Evolutionary conservation across 352 stramenopile genomes (phyloP).

Genomic region (Phytophthora hybrid): DNA sequence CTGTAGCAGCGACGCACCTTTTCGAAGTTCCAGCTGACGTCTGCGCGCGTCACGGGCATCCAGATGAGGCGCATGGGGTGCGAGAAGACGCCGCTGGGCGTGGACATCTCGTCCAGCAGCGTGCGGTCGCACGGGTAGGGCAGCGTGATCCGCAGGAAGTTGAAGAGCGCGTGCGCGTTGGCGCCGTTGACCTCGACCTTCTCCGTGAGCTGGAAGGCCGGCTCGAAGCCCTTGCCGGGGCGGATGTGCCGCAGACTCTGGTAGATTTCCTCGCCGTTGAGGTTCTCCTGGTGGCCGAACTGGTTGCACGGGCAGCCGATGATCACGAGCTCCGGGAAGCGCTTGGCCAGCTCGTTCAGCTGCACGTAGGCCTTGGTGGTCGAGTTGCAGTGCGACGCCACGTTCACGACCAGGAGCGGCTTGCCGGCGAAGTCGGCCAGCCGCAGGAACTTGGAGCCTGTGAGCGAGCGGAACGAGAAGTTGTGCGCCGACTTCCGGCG

Average conservation of each 20-base stretch:
- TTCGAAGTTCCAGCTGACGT: constrained; percentile 89
- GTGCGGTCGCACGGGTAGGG: constrained; percentile 78
- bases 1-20: constrained; percentile 48
- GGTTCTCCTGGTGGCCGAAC: constrained; percentile 86
- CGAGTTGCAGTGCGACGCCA: constrained; percentile 86
- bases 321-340: constrained; percentile 74
- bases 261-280: constrained; percentile 83
- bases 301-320: constrained; percentile 85
- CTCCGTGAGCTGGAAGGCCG: constrained; percentile 77
- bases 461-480: constrained; percentile 80
- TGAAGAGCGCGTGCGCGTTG: constrained; percentile 83
- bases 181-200: constrained; percentile 85
- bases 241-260: constrained; percentile 78
- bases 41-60: constrained; percentile 83
- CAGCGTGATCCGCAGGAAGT: constrained; percentile 77
- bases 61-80: constrained; percentile 87
- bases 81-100: constrained; percentile 78
- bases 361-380: constrained; percentile 77
- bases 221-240: constrained; percentile 74
- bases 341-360: constrained; percentile 71
- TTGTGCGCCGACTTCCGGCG: constrained; percentile 75
- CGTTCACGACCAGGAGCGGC: constrained; percentile 77
- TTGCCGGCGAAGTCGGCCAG: constrained; percentile 76
- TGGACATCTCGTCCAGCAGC: constrained; percentile 83
- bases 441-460: constrained; percentile 64